Conservation (phyloP, 495 filamentous ascomycete species). For the Penicillium angulare region DNA sequence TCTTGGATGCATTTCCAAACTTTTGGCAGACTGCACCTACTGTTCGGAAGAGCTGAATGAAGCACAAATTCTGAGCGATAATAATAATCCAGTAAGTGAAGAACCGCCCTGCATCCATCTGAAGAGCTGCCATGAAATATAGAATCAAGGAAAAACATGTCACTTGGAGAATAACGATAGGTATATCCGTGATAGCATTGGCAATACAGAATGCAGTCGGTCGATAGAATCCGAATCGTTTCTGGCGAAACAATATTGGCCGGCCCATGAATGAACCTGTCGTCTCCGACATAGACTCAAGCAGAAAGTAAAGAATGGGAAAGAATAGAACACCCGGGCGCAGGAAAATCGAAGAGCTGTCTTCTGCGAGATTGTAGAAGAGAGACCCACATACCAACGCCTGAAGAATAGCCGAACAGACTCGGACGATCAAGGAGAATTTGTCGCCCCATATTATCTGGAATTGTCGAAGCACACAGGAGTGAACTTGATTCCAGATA, state of each 20-base stretch:
- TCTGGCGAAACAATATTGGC: conserved; percentile 44
- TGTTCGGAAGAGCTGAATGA: conserved; percentile 74
- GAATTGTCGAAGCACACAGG: conserved; percentile 50
- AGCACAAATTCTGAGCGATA: conserved; percentile 64
- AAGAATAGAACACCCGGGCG: conserved; percentile 42
- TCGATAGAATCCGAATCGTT: conserved; percentile 68
- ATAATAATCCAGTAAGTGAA: conserved; percentile 76
- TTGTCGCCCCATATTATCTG: conserved; percentile 42
- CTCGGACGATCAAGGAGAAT: conserved; percentile 33
- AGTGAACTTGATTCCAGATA: conserved; percentile 55
- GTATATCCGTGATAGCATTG: conserved; percentile 73
- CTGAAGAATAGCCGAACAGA: conserved; percentile 34
- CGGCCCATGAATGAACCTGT: conserved; percentile 42
- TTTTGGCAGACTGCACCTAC: conserved; percentile 75
- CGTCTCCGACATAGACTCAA: conserved; percentile 39
- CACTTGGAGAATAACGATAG: conserved; percentile 65
- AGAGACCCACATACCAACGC: conserved; percentile 41
- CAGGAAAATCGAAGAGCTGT: conserved; percentile 40
- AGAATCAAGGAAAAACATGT: conserved; percentile 71
- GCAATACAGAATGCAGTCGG: conserved; percentile 79
- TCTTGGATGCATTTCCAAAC: conserved; percentile 82
- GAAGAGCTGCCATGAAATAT: conserved; percentile 74
- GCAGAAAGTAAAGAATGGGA: conserved; percentile 37
- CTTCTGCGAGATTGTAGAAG: conserved; percentile 38
- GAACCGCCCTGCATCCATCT: conserved; percentile 68